These are phyloP conservation scores for Fusarium gaditjirri DNA, from an alignment of 2,329 filamentous ascomycete genomes.

Conservation along the genomic window DNA sequence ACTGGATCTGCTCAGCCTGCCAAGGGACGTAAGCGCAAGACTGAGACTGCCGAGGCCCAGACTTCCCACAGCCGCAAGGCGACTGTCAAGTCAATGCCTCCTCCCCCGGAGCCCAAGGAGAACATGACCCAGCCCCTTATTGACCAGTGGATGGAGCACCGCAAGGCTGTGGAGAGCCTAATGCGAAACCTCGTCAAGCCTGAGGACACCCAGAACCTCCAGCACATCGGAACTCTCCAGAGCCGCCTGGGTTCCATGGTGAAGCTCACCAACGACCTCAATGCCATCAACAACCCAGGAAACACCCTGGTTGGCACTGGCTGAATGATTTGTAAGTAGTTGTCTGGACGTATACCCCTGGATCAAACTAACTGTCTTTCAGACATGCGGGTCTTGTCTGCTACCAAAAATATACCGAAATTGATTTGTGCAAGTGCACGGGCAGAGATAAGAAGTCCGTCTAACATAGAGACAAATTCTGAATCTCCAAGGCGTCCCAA, in stretches of 20 bases:
- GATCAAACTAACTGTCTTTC: constrained; percentile 12
- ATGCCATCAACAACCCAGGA: constrained; percentile 38
- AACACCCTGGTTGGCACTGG: constrained; percentile 45
- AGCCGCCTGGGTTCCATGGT: constrained; percentile 62
- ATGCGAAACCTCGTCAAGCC: constrained; percentile 61
- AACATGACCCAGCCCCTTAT: constrained; percentile 54
- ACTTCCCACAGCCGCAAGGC: constrained; percentile 60
- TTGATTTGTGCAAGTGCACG: constrained; percentile 42
- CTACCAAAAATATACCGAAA: constrained; percentile 36
- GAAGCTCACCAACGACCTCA: constrained; percentile 56
- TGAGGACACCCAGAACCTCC: constrained; percentile 63
- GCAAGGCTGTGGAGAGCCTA: constrained; percentile 70
- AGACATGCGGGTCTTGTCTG: constrained; percentile 40
- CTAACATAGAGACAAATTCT: constrained; percentile 39
- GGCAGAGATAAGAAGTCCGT: constrained; percentile 33
- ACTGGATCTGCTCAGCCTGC: constrained; percentile 47
- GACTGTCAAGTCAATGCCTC: constrained; percentile 54
- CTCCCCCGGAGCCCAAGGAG: constrained; percentile 48
- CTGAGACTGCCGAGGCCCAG: constrained; percentile 57
- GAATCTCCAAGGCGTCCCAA: constrained; percentile 34
- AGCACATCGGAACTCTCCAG: constrained; percentile 64
- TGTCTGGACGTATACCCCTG: too few species aligned
- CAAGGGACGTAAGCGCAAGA: constrained; percentile 70
- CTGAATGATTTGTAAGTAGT: constrained; percentile 45
- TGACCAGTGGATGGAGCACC: constrained; percentile 70